Percentiles rank a stretch among this genome's conserved stretches.
phyloP scores from a whole-genome alignment of 2,329 filamentous ascomycete species.

The Hortaea werneckii region DNA sequence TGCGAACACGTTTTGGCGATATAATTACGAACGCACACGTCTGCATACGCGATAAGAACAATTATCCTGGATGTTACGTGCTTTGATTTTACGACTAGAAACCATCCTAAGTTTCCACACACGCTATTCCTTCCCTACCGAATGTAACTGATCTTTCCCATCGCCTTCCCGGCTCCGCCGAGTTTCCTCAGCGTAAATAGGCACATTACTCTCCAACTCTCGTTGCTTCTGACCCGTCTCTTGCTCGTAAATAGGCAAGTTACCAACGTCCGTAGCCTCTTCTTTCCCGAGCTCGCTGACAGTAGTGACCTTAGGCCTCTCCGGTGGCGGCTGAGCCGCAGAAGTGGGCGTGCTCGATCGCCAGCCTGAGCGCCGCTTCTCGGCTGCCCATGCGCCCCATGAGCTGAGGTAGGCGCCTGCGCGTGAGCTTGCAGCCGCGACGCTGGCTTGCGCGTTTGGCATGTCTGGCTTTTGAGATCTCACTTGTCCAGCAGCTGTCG shows the following conservation, averaged over 20 bases:
- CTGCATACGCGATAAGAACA: no score
- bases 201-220: not conserved
- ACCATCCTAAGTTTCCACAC: no score
- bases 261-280: not conserved
- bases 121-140: no score
- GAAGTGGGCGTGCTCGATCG: not conserved
- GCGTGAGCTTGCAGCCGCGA: conserved; percentile 43
- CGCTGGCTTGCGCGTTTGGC: conserved; percentile 44
- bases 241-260: no score
- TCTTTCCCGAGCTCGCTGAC: conserved; percentile 3
- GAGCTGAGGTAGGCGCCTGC: conserved; percentile 55
- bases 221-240: no score
- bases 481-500: conserved; percentile 2
- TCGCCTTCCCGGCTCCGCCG: no score
- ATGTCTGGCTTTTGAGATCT: conserved; percentile 36
- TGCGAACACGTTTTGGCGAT: no score
- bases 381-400: conserved; percentile 57
- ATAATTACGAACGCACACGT: no score
- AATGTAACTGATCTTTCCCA: not conserved
- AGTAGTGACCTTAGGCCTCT: conserved; percentile 2
- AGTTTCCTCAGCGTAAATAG: no score
- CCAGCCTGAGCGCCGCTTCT: conserved; percentile 56
- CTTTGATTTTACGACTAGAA: no score
- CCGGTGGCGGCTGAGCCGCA: not conserved
- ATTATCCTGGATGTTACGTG: no score